These are phyloP conservation scores for Flaveria floridana DNA, from an alignment of 140 eudicot species.

Conservation along the genomic window DNA sequence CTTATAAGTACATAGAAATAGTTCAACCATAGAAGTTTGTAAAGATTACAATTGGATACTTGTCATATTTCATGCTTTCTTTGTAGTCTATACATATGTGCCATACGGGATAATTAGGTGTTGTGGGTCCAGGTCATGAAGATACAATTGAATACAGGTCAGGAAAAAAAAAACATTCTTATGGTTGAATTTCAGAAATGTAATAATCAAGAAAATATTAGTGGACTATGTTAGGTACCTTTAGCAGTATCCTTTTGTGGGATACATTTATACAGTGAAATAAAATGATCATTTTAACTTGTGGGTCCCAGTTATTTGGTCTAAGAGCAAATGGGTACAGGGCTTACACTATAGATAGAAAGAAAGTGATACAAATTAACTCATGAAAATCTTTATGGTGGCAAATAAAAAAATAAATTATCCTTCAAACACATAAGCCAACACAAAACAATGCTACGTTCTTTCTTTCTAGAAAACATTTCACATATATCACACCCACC, in stretches of 20 bases:
- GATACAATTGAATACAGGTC: too few relatives aligned
- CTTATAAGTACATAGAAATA: neutral
- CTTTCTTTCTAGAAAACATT: neutral
- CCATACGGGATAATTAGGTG: neutral
- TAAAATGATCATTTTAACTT: neutral
- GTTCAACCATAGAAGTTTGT: neutral
- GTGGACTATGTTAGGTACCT: neutral
- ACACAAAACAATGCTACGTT: too few relatives aligned
- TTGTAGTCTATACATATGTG: neutral
- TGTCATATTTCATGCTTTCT: neutral
- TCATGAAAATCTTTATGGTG: neutral
- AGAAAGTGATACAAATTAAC: neutral
- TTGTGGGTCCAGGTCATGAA: too few relatives aligned
- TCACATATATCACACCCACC: neutral
- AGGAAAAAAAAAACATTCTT: neutral
- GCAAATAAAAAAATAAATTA: neutral
- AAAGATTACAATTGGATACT: neutral
- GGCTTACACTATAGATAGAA: neutral
- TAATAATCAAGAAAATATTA: neutral
- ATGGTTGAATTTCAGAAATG: neutral
- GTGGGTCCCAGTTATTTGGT: neutral
- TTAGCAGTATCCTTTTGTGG: neutral
- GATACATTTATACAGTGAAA: neutral
- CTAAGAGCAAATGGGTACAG: neutral
- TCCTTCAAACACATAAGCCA: neutral